Evolutionary conservation across 2,329 filamentous ascomycete species (phyloP), one percentile per base, ranked within the genome.

Genomic region (Calonectria pauciramosa): DNA sequence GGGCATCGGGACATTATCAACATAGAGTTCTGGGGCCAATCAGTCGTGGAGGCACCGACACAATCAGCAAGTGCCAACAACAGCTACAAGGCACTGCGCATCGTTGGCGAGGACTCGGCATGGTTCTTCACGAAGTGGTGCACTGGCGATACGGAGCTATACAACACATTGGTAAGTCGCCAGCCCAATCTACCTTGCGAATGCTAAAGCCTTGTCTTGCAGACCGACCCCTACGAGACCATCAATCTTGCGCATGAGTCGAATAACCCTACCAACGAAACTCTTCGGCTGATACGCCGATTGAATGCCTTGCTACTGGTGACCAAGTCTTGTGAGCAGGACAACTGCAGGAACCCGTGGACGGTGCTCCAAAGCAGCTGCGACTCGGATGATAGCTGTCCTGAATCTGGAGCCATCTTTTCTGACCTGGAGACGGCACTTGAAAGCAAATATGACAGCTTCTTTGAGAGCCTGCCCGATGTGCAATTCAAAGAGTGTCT

Each of bases 251-350:
- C 68, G 0, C 34, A 65, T 7, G 47, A 60, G 13, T 47, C 49
- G 1, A 60, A 51, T 34, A 70, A 71, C 20, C 56, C 75, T 5
- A 63, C 52, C 60, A 7, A 74, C 52, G 2, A 77, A 52, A 34
- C 72, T 86, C n/a, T 78, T 16, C 68, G 72, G 7, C 64, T 86
- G 7, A 80, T 88, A 20, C 81, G 85, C n/a, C 87, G 90, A 6
- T 85, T 93, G 0, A 91, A 93, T 74, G 86, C 90, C 2, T 85
- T 93, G 1, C 84, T 92, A 14, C 85, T 93, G 65, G 89, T 92
- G 1, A 86, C 90, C 51, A 93, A 93, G 84, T 90, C 89, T 2
- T 93, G 91, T 84, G 88, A 89, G 79, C 88, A 86, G 3, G 78
- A 83, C 5, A 85, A 86, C 0, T 93, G 91, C 79, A 83, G 87